Percentiles rank a stretch among this genome's conserved stretches.
These are phyloP conservation scores for Polygonum aviculare DNA, from an alignment of 148 eudicot genomes.

Conservation along the genomic window DNA sequence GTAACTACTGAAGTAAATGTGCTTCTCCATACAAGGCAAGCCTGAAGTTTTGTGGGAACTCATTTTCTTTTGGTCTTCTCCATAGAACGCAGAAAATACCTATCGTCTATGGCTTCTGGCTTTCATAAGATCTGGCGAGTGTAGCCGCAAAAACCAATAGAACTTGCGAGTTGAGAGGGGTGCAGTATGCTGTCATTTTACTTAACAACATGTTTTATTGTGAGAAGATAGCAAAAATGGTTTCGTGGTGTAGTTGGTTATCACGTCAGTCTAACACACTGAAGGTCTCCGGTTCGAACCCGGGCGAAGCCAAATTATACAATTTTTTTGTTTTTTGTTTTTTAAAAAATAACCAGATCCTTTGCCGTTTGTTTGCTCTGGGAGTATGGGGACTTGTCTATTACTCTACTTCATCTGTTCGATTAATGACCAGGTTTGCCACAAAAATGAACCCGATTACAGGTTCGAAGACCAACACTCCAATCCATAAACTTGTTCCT, in stretches of 20 bases:
- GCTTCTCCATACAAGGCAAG: not conserved
- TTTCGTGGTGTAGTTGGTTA: slow-evolving; percentile 99
- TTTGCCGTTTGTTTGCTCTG: too few relatives aligned
- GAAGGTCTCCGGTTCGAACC: slow-evolving; percentile 95
- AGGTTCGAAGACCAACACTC: too few relatives aligned
- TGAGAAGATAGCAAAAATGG: slow-evolving; percentile 14
- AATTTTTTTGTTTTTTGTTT: too few relatives aligned
- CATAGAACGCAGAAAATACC: not conserved
- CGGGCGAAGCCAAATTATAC: slow-evolving; percentile 62
- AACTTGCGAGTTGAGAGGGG: not conserved
- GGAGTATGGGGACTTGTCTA: too few relatives aligned
- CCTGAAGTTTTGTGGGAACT: not conserved
- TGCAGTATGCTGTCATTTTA: too few relatives aligned
- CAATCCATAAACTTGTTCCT: too few relatives aligned
- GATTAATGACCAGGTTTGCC: too few relatives aligned
- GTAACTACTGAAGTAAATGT: too few relatives aligned
- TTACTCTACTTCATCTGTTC: too few relatives aligned
- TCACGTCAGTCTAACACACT: slow-evolving; percentile 98
- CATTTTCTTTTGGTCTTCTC: not conserved
- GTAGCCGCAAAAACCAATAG: not conserved
- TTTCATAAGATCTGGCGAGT: not conserved
- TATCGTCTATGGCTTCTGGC: not conserved
- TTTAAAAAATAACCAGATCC: too few relatives aligned
- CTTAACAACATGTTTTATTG: too few relatives aligned
- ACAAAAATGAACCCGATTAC: too few relatives aligned